phyloP scores from a whole-genome alignment of 257 asterid genomes.

The Nicotiana noctiflora region DNA sequence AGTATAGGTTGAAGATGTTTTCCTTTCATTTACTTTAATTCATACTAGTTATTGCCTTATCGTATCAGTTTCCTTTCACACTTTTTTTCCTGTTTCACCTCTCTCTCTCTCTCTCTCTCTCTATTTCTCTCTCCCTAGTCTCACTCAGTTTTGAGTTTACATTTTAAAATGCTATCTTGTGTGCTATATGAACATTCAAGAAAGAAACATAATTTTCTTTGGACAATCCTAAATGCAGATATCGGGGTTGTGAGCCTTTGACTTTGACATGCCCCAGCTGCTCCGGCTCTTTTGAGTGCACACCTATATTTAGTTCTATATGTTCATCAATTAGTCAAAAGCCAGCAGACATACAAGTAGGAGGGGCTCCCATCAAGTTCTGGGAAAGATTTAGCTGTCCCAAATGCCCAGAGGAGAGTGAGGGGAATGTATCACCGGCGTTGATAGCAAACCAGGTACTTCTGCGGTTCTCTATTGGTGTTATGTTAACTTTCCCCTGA shows the following conservation, averaged over 20 bases:
- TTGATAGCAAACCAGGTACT: conserved; percentile 79
- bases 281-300: conserved; percentile 55
- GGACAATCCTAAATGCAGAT: conserved; percentile 48
- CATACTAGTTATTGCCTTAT: neutral
- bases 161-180: neutral
- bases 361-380: conserved; percentile 32
- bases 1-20: neutral
- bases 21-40: neutral
- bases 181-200: neutral
- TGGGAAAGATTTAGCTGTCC: conserved; percentile 81
- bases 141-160: neutral
- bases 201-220: neutral
- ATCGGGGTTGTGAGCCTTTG: conserved; percentile 76
- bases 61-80: neutral
- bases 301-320: conserved; percentile 58
- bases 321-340: conserved; percentile 44
- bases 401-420: conserved; percentile 71
- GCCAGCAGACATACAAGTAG: conserved; percentile 35
- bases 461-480: neutral
- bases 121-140: no score
- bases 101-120: neutral
- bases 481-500: neutral
- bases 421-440: conserved; percentile 58
- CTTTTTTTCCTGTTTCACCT: neutral
- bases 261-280: conserved; percentile 84